Conservation (phyloP, 2,329 filamentous ascomycete species). For the Metarhizium rileyi region DNA sequence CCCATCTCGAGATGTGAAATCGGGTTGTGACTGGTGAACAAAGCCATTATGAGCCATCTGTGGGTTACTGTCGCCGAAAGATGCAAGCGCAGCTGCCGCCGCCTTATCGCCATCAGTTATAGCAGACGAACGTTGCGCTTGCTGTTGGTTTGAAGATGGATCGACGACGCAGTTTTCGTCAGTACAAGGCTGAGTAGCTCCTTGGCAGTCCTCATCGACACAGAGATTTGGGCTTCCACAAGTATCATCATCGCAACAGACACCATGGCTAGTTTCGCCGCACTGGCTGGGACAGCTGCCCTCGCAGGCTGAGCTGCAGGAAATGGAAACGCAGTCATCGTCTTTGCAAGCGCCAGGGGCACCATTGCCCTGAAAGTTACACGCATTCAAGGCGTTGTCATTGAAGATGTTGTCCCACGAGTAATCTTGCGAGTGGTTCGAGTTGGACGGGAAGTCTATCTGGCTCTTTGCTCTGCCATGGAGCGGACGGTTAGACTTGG, state of each 20-base stretch:
- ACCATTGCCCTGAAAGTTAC: not conserved
- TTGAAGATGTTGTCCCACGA: conserved; percentile 12
- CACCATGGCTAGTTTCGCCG: conserved; percentile 19
- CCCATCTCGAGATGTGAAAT: conserved; percentile 4
- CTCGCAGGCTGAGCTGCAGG: conserved; percentile 26
- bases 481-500: not conserved
- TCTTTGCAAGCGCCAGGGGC: conserved; percentile 7
- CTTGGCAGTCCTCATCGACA: conserved; percentile 24
- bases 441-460: not conserved
- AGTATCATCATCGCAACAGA: conserved; percentile 26
- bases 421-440: conserved; percentile 8
- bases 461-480: not conserved
- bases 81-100: conserved; percentile 21
- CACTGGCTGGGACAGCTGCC: conserved; percentile 26
- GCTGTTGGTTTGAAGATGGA: conserved; percentile 5
- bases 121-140: not conserved
- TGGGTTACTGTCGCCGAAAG: conserved; percentile 17
- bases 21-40: conserved; percentile 8
- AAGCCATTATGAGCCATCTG: conserved; percentile 6
- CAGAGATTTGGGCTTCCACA: conserved; percentile 20
- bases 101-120: conserved; percentile 16
- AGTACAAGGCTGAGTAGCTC: conserved; percentile 25
- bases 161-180: conserved; percentile 23
- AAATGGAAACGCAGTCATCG: conserved; percentile 23
- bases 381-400: conserved; percentile 4